phyloP scores from a whole-genome alignment of 2,329 filamentous ascomycete genomes.

The Fusarium tupiense region DNA sequence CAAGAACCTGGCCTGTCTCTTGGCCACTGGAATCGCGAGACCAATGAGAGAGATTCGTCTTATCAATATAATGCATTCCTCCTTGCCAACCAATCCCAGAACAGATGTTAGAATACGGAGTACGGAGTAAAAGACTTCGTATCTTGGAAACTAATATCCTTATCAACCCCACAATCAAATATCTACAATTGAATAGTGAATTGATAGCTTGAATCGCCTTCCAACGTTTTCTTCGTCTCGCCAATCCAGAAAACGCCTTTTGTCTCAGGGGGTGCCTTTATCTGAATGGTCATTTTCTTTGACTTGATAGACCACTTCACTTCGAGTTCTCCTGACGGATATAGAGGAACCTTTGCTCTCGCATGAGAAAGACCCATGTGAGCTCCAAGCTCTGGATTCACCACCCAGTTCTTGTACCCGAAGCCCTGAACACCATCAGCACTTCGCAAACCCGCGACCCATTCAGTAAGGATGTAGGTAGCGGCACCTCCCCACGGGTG shows the following conservation, averaged over 20 bases:
- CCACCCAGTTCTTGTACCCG: neutral
- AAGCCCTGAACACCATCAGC: neutral
- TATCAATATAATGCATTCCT: neutral
- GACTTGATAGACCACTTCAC: neutral
- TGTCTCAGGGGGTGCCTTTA: neutral
- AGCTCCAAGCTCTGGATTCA: neutral
- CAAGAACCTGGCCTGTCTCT: neutral
- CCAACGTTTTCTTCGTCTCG: neutral
- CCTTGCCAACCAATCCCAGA: neutral
- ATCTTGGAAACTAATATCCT: neutral
- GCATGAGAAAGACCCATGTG: neutral
- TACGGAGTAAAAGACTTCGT: no score
- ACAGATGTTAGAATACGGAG: neutral
- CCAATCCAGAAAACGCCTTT: neutral
- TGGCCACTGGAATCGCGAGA: no score
- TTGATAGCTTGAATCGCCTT: neutral
- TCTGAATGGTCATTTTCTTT: neutral
- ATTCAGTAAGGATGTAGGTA: slow-evolving; percentile 4
- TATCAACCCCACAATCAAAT: neutral
- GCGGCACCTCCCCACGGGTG: slow-evolving; percentile 12
- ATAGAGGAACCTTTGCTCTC: neutral
- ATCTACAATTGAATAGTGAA: neutral
- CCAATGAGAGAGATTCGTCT: neutral
- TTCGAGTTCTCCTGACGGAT: neutral
- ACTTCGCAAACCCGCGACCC: neutral